phyloP scores from a whole-genome alignment of 2,329 filamentous ascomycete genomes.

The Talaromyces marneffei region DNA sequence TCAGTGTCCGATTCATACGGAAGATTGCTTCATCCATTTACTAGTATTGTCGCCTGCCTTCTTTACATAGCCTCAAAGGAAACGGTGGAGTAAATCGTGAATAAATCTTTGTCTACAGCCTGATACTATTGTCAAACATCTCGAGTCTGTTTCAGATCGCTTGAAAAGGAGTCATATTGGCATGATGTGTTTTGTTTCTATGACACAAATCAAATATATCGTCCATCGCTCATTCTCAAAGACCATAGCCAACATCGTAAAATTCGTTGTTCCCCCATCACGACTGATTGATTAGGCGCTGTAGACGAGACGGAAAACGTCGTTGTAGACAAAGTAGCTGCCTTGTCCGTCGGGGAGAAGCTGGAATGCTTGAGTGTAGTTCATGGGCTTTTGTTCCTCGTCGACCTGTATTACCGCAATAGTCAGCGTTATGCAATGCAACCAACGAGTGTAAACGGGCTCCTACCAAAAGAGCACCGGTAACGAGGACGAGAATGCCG shows the following conservation, averaged over 20 bases:
- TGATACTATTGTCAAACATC: background rate
- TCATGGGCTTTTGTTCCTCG: slow-evolving; percentile 79
- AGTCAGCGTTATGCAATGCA: background rate
- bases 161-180: background rate
- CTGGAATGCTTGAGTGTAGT: slow-evolving; percentile 86
- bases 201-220: background rate
- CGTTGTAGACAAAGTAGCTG: slow-evolving; percentile 85
- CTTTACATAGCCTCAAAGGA: background rate
- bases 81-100: background rate
- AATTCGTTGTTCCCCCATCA: background rate
- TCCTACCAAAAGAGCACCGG: slow-evolving; percentile 73
- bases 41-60: background rate
- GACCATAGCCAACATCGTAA: background rate
- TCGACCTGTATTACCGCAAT: slow-evolving; percentile 58
- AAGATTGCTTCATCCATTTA: background rate
- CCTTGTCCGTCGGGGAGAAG: slow-evolving; percentile 62
- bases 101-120: background rate
- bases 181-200: background rate
- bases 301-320: slow-evolving; percentile 88
- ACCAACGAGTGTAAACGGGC: background rate
- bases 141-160: background rate
- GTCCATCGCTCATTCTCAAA: slow-evolving; percentile 1
- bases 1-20: background rate
- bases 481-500: slow-evolving; percentile 80
- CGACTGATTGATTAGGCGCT: slow-evolving; percentile 19